Evolutionary conservation across 495 filamentous ascomycete species (phyloP).

Genomic region (Talaromyces borbonicus): DNA sequence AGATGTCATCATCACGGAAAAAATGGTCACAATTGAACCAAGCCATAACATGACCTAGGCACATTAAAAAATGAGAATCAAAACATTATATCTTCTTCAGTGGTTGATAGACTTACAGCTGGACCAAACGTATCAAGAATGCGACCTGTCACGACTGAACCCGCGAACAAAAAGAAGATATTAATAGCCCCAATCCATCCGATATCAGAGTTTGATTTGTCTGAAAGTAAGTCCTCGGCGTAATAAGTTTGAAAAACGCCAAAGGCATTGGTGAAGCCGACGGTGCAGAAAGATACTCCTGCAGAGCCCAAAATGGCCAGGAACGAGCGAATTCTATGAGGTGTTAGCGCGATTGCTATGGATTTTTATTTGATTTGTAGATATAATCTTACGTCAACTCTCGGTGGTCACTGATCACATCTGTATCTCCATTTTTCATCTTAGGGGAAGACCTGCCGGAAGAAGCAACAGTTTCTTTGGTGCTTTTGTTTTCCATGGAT

Average conservation of each 20-base stretch:
- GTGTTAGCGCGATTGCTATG: no score
- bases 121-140: conserved; percentile 33
- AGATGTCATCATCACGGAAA: conserved; percentile 46
- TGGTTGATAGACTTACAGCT: conserved; percentile 8
- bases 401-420: no score
- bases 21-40: conserved; percentile 24
- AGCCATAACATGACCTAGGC: conserved; percentile 19
- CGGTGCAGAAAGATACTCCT: conserved; percentile 34
- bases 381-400: no score
- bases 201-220: conserved; percentile 38
- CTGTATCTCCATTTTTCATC: no score
- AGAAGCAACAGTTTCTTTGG: no score
- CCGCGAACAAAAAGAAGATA: conserved; percentile 30
- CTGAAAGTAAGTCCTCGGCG: conserved; percentile 33
- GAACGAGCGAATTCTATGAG: background rate
- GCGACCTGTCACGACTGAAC: conserved; percentile 22
- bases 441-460: no score
- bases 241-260: conserved; percentile 58
- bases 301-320: conserved; percentile 7
- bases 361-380: no score
- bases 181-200: conserved; percentile 52
- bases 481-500: no score
- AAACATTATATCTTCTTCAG: background rate
- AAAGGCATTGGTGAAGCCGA: conserved; percentile 55
- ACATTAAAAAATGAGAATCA: background rate